Base-by-base conservation (phyloP, 2,329 filamentous ascomycete species). In the Rutstroemia sp. region DNA sequence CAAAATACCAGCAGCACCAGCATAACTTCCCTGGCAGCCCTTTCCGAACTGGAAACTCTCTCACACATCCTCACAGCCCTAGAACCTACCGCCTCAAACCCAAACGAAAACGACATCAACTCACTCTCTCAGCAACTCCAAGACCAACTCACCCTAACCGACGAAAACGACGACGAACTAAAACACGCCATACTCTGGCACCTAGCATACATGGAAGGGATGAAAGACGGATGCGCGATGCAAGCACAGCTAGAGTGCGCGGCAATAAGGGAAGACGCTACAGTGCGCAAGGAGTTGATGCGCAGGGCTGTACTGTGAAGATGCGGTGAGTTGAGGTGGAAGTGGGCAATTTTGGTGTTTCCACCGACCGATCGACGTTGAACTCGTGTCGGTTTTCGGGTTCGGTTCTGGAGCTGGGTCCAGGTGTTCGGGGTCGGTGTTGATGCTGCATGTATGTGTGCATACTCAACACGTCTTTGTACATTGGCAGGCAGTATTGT, bases 111-210 rank as follows among this genome's bases (percentile, higher is more conserved):
- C n/a, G 39, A 54, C 21, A 42, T 49, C 5, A 44, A 49, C 3
- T 34, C 49, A 34, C 38, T 54, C 9, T 34, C 41, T 34, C 30
- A 34, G 12, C 37, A 41, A 30, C 38, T 54, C 3, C 27, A 25
- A 14, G 23, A 41, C 30, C 34, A 49, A 42, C 19, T 54, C 34
- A 49, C 27, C 23, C 3, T 54, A 16, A 34, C 9, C 8, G 9
- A 10, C 9, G 18, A 21, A 1, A 7, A 39, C 4, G 52, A 54
- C 10, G 52, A 49, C 14, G 45, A 54, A 18, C 34, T 54, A 3
- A 54, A 54, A 25, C 39, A 49, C n/a, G 52, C 41, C 16, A 25
- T 54, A n/a, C 41, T 49, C n/a, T 54, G 52, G 52, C 45, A 49
- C 23, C 21, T 54, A 18, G 52, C 52, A 49, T 54, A 54, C 16